Base-by-base conservation (phyloP, 495 filamentous ascomycete genomes). In the Podospora anserina region DNA sequence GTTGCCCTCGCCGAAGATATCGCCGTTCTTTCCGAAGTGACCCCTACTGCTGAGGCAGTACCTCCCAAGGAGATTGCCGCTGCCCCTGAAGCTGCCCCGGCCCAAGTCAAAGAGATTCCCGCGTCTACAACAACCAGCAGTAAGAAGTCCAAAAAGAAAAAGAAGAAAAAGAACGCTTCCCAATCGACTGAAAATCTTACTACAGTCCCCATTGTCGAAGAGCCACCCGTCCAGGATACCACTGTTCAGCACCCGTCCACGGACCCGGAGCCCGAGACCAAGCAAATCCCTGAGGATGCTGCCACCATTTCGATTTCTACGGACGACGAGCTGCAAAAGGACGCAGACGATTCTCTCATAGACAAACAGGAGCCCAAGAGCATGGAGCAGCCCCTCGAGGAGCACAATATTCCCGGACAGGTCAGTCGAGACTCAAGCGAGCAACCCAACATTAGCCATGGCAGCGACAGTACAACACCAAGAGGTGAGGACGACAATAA, bases 381-480 rank as follows among this genome's bases (percentile, higher is more conserved):
- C 34, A 5, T 11, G 71, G 77, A 82, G 68, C 79, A 74, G 20
- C 75, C 75, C 39, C 63, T 75, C 57, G 72, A 77, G 59, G 72
- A 73, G 68, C 70, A 27, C 59, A 61, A 26, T 13, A 26, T 27
- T 32, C 59, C 20, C 59, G 59, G 27, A 26, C 59, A 61, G 61
- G 61, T 32, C 27, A 63, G 61, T 63, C 61, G 61, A 63, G 61
- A 63, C 20, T 49, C 39, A 49, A 63, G 30, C 61, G 28, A 63
- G 30, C n/a, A 61, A 28, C 61, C 27, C 30, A 28, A 27, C 61
- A 63, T 7, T 63, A 58, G 55, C 55, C 20, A 66, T 20, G 23
- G 55, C 55, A 58, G 6, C n/a, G 68, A 49, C 20, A 64, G 64
- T 20, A 54, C 61, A 65, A 59, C 61, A 62, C 39, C 74, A 64